A percentile compares a stretch with the other conserved stretches of the same genome.
Evolutionary conservation across 768 basidiomycete species (phyloP).

Genomic region (Vishniacozyma victoriae): DNA sequence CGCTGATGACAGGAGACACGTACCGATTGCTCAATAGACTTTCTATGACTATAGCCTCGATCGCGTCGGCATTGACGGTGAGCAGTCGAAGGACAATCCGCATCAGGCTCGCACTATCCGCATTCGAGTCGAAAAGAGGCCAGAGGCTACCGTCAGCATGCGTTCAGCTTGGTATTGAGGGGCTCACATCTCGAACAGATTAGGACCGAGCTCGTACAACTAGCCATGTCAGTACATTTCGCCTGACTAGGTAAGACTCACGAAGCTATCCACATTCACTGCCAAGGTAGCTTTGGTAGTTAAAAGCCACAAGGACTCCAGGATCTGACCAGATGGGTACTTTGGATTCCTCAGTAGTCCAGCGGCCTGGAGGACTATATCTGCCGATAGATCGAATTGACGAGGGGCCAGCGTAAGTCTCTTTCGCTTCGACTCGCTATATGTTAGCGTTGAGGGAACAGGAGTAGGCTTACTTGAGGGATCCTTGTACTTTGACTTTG

Average conservation of each 20-base stretch:
- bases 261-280: constrained; percentile 23
- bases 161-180: neutral
- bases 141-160: constrained; percentile 18
- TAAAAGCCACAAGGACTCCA: constrained; percentile 34
- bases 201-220: neutral
- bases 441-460: neutral
- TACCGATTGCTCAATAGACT: constrained; percentile 1
- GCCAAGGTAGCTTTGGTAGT: constrained; percentile 15
- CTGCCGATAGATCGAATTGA: constrained; percentile 5
- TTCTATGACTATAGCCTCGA: constrained; percentile 14
- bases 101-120: constrained; percentile 9
- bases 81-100: constrained; percentile 19
- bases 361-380: constrained; percentile 12
- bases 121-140: constrained; percentile 11
- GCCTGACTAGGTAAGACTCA: no score
- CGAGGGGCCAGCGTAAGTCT: neutral
- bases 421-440: constrained; percentile 14
- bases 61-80: constrained; percentile 10
- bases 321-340: constrained; percentile 10
- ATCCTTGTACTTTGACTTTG: no score
- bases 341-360: constrained; percentile 1
- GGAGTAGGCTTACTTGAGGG: neutral
- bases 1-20: no score
- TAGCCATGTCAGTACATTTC: no score
- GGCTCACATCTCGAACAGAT: constrained; percentile 16